A percentile compares a stretch with the other conserved stretches of the same genome.
Conservation (phyloP, 2,329 filamentous ascomycete genomes). For the Colletotrichum tabaci region DNA sequence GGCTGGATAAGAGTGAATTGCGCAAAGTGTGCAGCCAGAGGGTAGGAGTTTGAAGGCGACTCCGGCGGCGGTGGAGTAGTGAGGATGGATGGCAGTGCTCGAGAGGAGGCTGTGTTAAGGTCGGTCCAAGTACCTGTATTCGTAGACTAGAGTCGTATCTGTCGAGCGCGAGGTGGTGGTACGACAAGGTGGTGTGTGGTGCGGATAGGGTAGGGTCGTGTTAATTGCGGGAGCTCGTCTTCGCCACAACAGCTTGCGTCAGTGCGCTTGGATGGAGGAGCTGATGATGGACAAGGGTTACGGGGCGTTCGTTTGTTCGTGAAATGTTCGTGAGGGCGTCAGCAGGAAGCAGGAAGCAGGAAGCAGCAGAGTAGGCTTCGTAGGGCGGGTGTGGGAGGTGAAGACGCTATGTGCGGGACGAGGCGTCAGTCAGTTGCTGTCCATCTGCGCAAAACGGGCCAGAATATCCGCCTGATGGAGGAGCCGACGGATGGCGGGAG, state of each 20-base stretch:
- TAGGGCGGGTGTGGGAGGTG: background rate
- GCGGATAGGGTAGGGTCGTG: constrained; percentile 13
- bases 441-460: background rate
- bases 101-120: constrained; percentile 34
- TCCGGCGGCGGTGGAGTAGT: background rate
- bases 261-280: constrained; percentile 27
- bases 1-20: background rate
- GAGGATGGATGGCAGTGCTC: background rate
- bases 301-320: background rate
- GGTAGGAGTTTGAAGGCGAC: constrained; percentile 4
- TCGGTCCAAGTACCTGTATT: constrained; percentile 16
- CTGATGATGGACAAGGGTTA: background rate
- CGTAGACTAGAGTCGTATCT: background rate
- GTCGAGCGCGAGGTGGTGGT: too few relatives aligned
- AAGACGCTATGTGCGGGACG: constrained; percentile 5
- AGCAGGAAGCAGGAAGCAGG: background rate
- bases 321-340: constrained; percentile 13
- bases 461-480: background rate
- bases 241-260: constrained; percentile 40
- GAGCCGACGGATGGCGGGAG: constrained; percentile 9
- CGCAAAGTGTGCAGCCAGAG: background rate
- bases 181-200: background rate
- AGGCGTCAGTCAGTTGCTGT: constrained; percentile 7
- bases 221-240: constrained; percentile 28
- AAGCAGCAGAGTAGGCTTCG: background rate